Evolutionary conservation across 176 grass and related monocot genomes (phyloP), one percentile per base, ranked within the genome.

Genomic region (Raddia guianensis): DNA sequence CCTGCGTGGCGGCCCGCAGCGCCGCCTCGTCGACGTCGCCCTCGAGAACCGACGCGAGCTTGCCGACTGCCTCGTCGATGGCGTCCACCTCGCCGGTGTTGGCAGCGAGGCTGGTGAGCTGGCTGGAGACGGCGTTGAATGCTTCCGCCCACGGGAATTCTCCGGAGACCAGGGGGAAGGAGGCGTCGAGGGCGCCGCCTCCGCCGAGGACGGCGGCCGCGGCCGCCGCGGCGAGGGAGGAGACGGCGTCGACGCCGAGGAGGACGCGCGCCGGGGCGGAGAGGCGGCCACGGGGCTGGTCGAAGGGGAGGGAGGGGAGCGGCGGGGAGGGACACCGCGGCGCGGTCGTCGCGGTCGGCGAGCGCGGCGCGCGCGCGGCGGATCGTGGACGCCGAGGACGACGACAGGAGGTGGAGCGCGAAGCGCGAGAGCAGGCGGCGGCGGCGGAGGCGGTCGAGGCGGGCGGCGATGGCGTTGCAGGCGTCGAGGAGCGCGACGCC

Each of bases 401-500:
- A 80, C 2, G 85, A 16, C 37, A 92, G 83, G 20, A 88, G 83
- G 81, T 90, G 88, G 61, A 98, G 80, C 43, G 95, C 88, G 74
- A 98, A 63, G 37, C 90, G 73, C 32, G 93, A 76, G 57, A 89
- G 79, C 33, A 93, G 91, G 83, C 86, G 86, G 60, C 86, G 92
- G 13, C 77, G 87, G 46, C 85, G 85, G 64, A 98, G 82, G 12
- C 18, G 56, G 27, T 92, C 83, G 10, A 87, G 58, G 73, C 84
- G 75, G 11, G 80, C 87, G 51, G 92, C 51, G 77, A 88, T 83
- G 21, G 87, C 77, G 85, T 92, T 94, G 90, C 87, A 90, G 54
- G 87, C 74, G 76, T 94, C 87, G 12, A 97, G 92, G 59, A 97
- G 86, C 72, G 73, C 72, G 60, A 97, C 77, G 9, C 85, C 81